These are phyloP conservation scores for Papiliotrema terrestris DNA, from an alignment of 1,284 basidiomycete species.

Conservation along the genomic window DNA sequence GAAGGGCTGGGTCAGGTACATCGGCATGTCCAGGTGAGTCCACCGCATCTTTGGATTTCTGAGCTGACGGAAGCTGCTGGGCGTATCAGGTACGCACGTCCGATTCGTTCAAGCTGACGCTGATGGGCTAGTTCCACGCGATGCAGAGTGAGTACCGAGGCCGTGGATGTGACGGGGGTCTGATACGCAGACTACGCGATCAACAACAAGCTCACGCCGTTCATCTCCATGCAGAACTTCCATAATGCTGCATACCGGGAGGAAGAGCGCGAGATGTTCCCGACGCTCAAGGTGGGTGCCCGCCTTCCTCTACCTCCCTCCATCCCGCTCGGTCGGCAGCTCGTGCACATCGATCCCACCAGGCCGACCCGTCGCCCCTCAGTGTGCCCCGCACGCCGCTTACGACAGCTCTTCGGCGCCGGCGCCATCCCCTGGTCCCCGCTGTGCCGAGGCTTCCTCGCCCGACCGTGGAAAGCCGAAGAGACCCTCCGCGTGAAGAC, in stretches of 20 bases:
- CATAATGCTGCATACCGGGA: slow-evolving; percentile 58
- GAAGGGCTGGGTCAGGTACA: slow-evolving; percentile 62
- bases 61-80: slow-evolving; percentile 25
- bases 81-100: slow-evolving; percentile 24
- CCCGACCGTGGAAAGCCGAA: slow-evolving; percentile 25
- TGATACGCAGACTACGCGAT: slow-evolving; percentile 43
- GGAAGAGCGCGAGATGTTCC: slow-evolving; percentile 60
- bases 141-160: slow-evolving; percentile 41
- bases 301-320: neutral
- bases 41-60: neutral
- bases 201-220: slow-evolving; percentile 59
- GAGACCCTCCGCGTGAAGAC: slow-evolving; percentile 22
- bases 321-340: too few relatives aligned
- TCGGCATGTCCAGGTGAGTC: slow-evolving; percentile 56
- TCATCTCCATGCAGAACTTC: slow-evolving; percentile 68
- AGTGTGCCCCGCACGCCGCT: neutral
- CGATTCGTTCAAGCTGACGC: too few relatives aligned
- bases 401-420: slow-evolving; percentile 34
- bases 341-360: too few relatives aligned
- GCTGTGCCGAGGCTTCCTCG: slow-evolving; percentile 29
- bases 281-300: slow-evolving; percentile 43
- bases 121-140: slow-evolving; percentile 38
- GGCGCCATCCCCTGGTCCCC: slow-evolving; percentile 49
- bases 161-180: neutral
- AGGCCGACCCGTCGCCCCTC: too few relatives aligned